These are phyloP conservation scores for Endocarpon pusillum DNA, from an alignment of 495 filamentous ascomycete species.

Conservation along the genomic window DNA sequence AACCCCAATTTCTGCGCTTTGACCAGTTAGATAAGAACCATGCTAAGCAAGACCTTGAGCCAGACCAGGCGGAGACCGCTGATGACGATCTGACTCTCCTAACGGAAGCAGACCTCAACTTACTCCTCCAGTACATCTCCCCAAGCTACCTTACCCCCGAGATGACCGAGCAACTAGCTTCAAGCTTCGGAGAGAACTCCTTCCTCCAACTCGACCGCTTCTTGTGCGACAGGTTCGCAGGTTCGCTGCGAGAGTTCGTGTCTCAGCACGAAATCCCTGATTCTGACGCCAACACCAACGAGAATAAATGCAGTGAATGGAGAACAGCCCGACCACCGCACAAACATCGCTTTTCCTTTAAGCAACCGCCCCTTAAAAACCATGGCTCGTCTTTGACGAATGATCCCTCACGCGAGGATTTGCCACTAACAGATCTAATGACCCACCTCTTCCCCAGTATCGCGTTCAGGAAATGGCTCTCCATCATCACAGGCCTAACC, in stretches of 20 bases:
- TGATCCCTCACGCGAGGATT: constrained; percentile 12
- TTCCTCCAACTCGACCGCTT: constrained; percentile 65
- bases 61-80: constrained; percentile 18
- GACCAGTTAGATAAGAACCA: no score
- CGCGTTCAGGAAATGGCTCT: constrained; percentile 85
- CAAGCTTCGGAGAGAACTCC: constrained; percentile 64
- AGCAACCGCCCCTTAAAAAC: no score
- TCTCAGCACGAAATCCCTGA: constrained; percentile 39
- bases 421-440: constrained; percentile 59
- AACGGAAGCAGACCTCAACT: constrained; percentile 60
- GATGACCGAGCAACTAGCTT: constrained; percentile 64
- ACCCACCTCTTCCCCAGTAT: constrained; percentile 62
- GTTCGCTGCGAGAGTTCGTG: constrained; percentile 48
- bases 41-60: constrained; percentile 2
- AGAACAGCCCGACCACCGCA: constrained; percentile 74
- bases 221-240: constrained; percentile 57
- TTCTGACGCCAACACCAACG: constrained; percentile 27
- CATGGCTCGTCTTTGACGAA: constrained; percentile 11
- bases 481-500: constrained; percentile 53
- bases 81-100: constrained; percentile 34
- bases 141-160: constrained; percentile 90
- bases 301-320: constrained; percentile 30
- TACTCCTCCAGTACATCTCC: constrained; percentile 73
- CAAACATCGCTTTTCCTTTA: constrained; percentile 85
- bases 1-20: constrained; percentile 36